Conservation (phyloP, 352 stramenopile species). For the Phytophthora pistaciae region DNA sequence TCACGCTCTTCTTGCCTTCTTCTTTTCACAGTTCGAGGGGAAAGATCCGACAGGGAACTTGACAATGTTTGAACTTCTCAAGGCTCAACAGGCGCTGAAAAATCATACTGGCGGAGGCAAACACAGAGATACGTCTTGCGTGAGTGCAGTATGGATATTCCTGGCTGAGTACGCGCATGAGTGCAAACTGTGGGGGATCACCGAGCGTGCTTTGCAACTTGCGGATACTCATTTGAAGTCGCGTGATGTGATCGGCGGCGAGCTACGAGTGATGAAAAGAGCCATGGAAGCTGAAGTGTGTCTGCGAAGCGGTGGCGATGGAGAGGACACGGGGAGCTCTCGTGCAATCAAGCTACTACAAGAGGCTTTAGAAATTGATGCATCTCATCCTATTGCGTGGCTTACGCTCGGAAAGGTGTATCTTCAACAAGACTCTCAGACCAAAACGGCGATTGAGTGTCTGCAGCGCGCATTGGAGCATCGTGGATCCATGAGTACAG, state of each 20-base stretch:
- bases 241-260: conserved; percentile 48
- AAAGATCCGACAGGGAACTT: conserved; percentile 70
- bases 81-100: conserved; percentile 55
- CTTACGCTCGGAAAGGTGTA: conserved; percentile 60
- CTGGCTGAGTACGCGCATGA: conserved; percentile 58
- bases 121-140: conserved; percentile 29
- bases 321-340: conserved; percentile 9
- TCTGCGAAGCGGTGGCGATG: conserved; percentile 29
- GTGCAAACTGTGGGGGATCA: conserved; percentile 49
- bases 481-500: conserved; percentile 31
- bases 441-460: conserved; percentile 54
- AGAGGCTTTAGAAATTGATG: conserved; percentile 72
- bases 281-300: conserved; percentile 58
- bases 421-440: conserved; percentile 53
- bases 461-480: conserved; percentile 57
- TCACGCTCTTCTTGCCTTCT: conserved; percentile 72
- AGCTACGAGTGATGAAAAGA: conserved; percentile 63
- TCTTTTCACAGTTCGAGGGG: conserved; percentile 51
- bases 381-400: conserved; percentile 62
- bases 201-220: conserved; percentile 46
- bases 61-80: conserved; percentile 70
- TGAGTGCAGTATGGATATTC: conserved; percentile 70
- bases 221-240: conserved; percentile 40
- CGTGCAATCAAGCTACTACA: conserved; percentile 47
- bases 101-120: conserved; percentile 11